A percentile compares a stretch with the other conserved stretches of the same genome.
phyloP scores from a whole-genome alignment of 352 stramenopile genomes.

The Pythium pyrilobum region DNA sequence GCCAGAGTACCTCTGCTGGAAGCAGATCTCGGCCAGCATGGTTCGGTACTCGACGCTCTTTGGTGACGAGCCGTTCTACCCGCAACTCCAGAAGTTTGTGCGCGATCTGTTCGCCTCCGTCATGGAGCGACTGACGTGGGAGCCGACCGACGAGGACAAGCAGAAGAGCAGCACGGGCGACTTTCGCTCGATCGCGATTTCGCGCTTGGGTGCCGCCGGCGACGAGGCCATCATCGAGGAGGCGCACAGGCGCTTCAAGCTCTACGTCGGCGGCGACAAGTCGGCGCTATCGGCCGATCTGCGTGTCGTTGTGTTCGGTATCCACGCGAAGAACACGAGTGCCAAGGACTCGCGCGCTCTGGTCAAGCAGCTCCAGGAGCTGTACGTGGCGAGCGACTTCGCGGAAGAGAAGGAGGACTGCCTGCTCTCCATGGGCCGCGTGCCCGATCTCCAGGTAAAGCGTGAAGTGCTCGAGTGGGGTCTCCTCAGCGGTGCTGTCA shows the following conservation, averaged over 20 bases:
- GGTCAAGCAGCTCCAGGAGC: conserved; percentile 51
- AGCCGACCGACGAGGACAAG: conserved; percentile 21
- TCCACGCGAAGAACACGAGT: conserved; percentile 26
- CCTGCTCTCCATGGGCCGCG: conserved; percentile 44
- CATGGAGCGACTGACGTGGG: conserved; percentile 55
- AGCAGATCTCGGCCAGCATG: conserved; percentile 54
- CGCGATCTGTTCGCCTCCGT: conserved; percentile 45
- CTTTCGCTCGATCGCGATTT: conserved; percentile 60
- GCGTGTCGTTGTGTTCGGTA: conserved; percentile 47
- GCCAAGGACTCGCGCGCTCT: conserved; percentile 3
- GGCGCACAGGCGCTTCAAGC: conserved; percentile 46
- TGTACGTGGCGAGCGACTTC: conserved; percentile 63
- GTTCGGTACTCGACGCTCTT: conserved; percentile 49
- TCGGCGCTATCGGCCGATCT: conserved; percentile 49
- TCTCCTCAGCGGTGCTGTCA: conserved; percentile 40
- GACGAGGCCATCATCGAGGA: conserved; percentile 49
- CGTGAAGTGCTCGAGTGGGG: conserved; percentile 71
- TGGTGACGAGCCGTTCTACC: conserved; percentile 44
- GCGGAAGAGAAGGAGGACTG: conserved; percentile 63
- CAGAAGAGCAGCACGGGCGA: conserved; percentile 27
- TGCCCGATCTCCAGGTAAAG: conserved; percentile 36
- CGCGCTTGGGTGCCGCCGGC: conserved; percentile 39
- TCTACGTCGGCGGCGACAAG: conserved; percentile 40
- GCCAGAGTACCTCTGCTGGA: conserved; percentile 57
- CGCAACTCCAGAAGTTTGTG: conserved; percentile 48